Evolutionary conservation across 1,284 basidiomycete genomes (phyloP), one percentile per base, ranked within the genome.

Genomic region (Puccinia polysora): DNA sequence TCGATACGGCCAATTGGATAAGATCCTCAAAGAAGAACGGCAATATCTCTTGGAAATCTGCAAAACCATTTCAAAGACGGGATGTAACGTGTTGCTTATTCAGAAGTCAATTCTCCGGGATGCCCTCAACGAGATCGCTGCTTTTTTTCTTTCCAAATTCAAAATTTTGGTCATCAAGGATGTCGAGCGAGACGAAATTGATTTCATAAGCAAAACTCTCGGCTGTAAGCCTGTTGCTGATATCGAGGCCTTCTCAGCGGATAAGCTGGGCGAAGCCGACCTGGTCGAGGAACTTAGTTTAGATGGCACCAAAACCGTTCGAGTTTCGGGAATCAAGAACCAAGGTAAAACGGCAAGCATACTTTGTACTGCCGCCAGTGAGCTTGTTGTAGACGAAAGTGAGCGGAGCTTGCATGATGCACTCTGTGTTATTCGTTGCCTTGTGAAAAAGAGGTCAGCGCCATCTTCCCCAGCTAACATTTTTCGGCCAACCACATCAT

Each of bases 1-100:
- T 78, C 95, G 98, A 82, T 99, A 99, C 83, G 88, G 96, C 45
- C 96, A 98, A 82, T 98, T 99, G 95, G 96, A 98, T 85, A 97
- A 97, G 82, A 95, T 98, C 75, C 88, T 99, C 81, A 98, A 99
- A 82, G 96, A 99, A 82, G 95, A 95, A 76, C 89, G 95, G 58
- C 91, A 96, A 82, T 98, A 99, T 81, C 86, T 99, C 75, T 87
- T 98, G 78, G 97, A 96, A 82, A 87, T 98, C 75, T 96, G 92
- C 87, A 98, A 98, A 82, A 94, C 92, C 82, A 98, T 99, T 83
- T 98, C 97, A 82, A 97, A 97, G 83, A 89, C 92, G 12, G 95
- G 95, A 75, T 98, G 96, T 86, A 99, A 98, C 79, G 96, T 97
- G 55, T 86, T 99, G 43, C 86, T 99, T 55, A 93, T 99, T 78